phyloP scores from a whole-genome alignment of 768 basidiomycete genomes.

The Termitomyces sp. region DNA sequence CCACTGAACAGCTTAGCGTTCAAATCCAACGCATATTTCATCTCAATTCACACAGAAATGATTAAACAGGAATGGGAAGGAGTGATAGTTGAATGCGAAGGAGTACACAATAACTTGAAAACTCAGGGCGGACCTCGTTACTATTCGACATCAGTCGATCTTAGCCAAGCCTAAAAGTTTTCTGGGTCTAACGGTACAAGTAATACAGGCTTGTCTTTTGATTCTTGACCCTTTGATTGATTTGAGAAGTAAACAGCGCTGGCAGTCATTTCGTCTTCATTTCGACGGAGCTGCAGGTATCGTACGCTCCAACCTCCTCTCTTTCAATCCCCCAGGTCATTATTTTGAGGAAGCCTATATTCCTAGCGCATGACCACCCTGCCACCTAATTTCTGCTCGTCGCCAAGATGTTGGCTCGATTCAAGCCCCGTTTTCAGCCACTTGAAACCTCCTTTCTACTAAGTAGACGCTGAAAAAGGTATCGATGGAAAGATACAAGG shows the following conservation, averaged over 20 bases:
- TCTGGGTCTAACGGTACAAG: not conserved
- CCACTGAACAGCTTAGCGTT: not conserved
- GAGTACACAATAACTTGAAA: not conserved
- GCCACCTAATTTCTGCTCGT: not conserved
- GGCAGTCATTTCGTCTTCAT: not conserved
- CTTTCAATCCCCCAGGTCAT: not conserved
- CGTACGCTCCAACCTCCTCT: too few relatives aligned
- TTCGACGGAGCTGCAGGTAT: not conserved
- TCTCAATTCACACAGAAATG: not conserved
- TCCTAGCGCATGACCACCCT: not conserved
- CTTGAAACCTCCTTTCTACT: not conserved
- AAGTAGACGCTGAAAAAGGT: not conserved
- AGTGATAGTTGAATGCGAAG: not conserved
- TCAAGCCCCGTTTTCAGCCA: not conserved
- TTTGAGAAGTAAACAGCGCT: not conserved
- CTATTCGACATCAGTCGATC: too few relatives aligned
- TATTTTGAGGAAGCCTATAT: not conserved
- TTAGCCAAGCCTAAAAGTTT: too few relatives aligned
- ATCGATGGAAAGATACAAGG: not conserved
- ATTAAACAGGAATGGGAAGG: not conserved
- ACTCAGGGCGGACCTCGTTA: not conserved
- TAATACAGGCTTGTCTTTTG: not conserved
- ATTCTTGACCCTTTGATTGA: not conserved
- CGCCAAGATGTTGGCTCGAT: not conserved
- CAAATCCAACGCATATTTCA: not conserved